Evolutionary conservation across 164 flowering plant species (phyloP).

Genomic region (Magnolia kwangsiensis): DNA sequence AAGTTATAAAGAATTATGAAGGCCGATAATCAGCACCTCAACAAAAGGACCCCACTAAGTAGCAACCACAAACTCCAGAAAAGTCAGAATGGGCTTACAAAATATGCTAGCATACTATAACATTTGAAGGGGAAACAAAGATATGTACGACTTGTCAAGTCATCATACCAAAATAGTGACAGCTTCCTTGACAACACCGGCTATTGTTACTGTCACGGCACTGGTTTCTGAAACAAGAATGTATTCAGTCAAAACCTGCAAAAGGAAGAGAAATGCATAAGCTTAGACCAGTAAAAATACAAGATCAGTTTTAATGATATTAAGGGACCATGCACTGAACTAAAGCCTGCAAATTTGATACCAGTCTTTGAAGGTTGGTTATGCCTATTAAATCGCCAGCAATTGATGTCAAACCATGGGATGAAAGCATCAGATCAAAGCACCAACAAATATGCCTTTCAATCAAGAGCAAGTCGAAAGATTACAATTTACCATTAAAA

Average conservation of each 20-base stretch:
- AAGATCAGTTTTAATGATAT: conserved; percentile 1
- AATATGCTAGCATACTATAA: not conserved
- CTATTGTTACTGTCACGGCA: conserved; percentile 96
- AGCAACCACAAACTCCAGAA: conserved; percentile 3
- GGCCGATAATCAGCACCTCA: no score
- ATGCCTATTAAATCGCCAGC: not conserved
- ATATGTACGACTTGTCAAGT: not conserved
- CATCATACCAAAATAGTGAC: conserved; percentile 86
- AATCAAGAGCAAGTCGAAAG: not conserved
- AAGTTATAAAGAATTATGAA: no score
- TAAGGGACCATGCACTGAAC: not conserved
- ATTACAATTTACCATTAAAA: conserved; percentile 66
- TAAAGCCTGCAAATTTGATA: not conserved
- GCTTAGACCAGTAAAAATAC: not conserved
- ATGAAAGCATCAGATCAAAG: not conserved
- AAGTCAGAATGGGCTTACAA: conserved; percentile 2
- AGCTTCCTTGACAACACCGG: conserved; percentile 98
- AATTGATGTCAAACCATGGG: not conserved
- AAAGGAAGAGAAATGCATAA: conserved; percentile 11
- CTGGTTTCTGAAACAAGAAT: conserved; percentile 92
- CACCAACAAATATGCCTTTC: not conserved
- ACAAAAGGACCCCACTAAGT: not conserved
- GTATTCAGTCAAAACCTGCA: conserved; percentile 92
- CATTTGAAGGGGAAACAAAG: no score
- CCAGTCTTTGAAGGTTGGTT: not conserved